Evolutionary conservation across 179 eudicot genomes (phyloP).

Genomic region (Actinidia polygama): DNA sequence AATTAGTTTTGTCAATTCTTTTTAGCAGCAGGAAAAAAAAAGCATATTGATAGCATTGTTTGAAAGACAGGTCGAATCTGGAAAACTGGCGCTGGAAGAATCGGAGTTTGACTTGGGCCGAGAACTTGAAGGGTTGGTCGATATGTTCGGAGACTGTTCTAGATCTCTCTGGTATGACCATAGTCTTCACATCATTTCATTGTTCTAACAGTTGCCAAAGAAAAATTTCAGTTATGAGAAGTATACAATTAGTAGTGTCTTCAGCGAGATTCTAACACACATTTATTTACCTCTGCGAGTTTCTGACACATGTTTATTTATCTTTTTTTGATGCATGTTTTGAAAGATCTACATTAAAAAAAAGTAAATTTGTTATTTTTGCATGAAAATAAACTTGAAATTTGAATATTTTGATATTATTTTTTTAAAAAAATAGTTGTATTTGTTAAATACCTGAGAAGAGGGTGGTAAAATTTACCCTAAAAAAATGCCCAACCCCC

Average conservation of each 20-base stretch:
- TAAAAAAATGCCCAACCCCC: no score
- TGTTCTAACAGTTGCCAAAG: neutral
- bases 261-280: neutral
- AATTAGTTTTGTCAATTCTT: neutral
- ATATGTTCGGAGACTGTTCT: slow-evolving; percentile 91
- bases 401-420: no score
- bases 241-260: neutral
- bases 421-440: no score
- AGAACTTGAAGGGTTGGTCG: slow-evolving; percentile 97
- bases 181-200: neutral
- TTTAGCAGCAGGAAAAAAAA: neutral
- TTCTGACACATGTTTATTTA: no score
- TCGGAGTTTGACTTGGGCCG: slow-evolving; percentile 88
- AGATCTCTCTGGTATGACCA: slow-evolving; percentile 79
- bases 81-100: slow-evolving; percentile 90
- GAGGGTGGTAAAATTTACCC: no score
- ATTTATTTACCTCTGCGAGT: no score
- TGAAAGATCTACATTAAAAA: no score
- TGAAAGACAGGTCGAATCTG: slow-evolving; percentile 85
- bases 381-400: no score
- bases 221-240: neutral
- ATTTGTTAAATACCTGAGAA: no score
- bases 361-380: no score
- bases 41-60: neutral
- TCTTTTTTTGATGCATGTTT: no score